Evolutionary conservation across 371 early-diverging fungal species (phyloP), one percentile per base, ranked within the genome.

Genomic region (Phascolomyces articulosus): DNA sequence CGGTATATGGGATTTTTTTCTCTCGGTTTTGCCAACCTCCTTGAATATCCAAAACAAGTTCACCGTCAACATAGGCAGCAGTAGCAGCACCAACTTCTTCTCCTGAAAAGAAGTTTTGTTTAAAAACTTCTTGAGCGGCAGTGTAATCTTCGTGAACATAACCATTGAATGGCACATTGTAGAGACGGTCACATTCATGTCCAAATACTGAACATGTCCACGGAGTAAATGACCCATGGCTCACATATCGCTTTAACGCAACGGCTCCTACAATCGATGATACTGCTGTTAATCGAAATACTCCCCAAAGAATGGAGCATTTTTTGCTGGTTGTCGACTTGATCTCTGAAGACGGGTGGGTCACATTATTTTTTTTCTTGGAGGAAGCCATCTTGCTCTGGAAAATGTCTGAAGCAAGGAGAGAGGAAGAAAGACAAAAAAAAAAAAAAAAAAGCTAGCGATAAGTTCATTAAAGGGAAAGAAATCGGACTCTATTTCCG

Each of bases 21-120:
- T 71, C 68, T 9, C 66, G 55, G 60, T 89, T 85, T 60, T 80
- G 83, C 79, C 79, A 82, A 6, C 93, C 93, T 10, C 89, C 90
- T 41, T 78, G 74, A n/a, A 91, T 70, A 60, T 90, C 85, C 1
- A 90, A 78, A 4, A 91, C 88, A 7, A 78, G 73, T 7, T 74
- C 40, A 1, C 85, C 88, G 62, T 88, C 84, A 13, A 85, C 84
- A 62, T 82, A 84, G 8, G 77, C 82, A 0, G 84, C 69, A 23
- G 87, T 68, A 2, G 75, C 66, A 6, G 87, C 85, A 0, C 88
- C 88, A 16, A 88, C 70, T 44, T 88, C 86, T 18, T 73, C 65
- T 1, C 78, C 69, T 15, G 65, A 29, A 8, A 59, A 44, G 31
- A 85, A 68, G 27, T 74, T 70, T 2, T 66, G 44, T 23, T 66